Evolutionary conservation across 2,329 filamentous ascomycete species (phyloP), one percentile per base, ranked within the genome.

Genomic region (Corynespora cassiicola): DNA sequence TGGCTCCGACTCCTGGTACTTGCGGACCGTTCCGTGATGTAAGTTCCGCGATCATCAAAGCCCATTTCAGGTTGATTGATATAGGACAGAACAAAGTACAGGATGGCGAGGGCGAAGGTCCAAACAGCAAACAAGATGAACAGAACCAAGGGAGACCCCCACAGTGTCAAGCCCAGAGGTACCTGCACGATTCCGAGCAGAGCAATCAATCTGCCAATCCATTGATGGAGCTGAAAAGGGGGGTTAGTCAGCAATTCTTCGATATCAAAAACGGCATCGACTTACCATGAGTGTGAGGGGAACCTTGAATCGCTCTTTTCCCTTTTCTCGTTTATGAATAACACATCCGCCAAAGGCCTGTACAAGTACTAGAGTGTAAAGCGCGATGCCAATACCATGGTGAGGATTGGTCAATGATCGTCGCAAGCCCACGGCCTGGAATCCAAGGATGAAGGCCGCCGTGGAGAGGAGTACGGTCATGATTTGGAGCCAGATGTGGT

Each of bases 51-150:
- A 54, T 81, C 80, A 27, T 81, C 75, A 50, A 79, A 77, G 43
- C 67, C 72, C 71, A 58, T 73, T 60, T 63, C 78, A 54, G 59
- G 80, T 69, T 70, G 83, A 68, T 72, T 85, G 66, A 81, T 76
- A 67, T 88, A 95, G 50, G 86, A 86, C 21, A 96, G 74, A 38
- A 92, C 75, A 56, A 97, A 95, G 68, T 90, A 96, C 10, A 83
- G 50, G 2, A 90, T 58, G 11, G 96, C 53, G 21, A 96, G 72
- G 12, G 87, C 76, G 18, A 82, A 81, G 65, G 87, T 86, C 76
- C 86, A 92, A 1, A 97, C 48, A 0, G 91, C 80, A 60, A 87
- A 99, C 3, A 97, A 75, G 35, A 99, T 84, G 65, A 97, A 99
- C 3, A 91, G 78, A 23, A 80, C 81, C 58, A 86, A 83, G 5